Conservation (phyloP, 2,329 filamentous ascomycete genomes). For the Parastagonospora avenae region DNA sequence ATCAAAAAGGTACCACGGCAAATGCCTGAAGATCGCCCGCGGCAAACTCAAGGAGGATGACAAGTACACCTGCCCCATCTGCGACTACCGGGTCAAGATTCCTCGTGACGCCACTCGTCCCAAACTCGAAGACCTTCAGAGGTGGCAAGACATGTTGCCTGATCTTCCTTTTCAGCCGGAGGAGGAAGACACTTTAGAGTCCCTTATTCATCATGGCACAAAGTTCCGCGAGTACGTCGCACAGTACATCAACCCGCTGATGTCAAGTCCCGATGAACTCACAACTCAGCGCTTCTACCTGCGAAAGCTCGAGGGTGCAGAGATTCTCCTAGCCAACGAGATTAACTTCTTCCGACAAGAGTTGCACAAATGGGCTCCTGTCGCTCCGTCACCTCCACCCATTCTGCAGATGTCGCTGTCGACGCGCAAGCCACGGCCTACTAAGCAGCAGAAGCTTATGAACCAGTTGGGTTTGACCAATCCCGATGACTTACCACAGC, state of each 20-base stretch:
- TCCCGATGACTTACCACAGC: conserved; percentile 85
- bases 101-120: conserved; percentile 94
- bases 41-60: conserved; percentile 99
- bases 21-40: conserved; percentile 95
- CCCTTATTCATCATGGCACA: conserved; percentile 83
- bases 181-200: conserved; percentile 84
- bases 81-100: conserved; percentile 96
- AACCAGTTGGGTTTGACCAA: conserved; percentile 86
- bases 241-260: conserved; percentile 78
- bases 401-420: conserved; percentile 86
- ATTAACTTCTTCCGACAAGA: conserved; percentile 99
- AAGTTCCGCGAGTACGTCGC: conserved; percentile 83
- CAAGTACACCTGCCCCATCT: conserved; percentile 97
- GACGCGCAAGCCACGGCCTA: conserved; percentile 92
- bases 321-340: conserved; percentile 87
- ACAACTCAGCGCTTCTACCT: conserved; percentile 93
- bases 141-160: conserved; percentile 83
- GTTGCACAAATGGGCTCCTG: conserved; percentile 91
- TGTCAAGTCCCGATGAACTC: conserved; percentile 82
- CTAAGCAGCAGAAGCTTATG: conserved; percentile 95
- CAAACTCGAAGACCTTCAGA: conserved; percentile 86
- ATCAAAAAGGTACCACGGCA: conserved; percentile 84
- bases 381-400: conserved; percentile 83
- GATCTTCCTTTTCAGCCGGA: conserved; percentile 91
- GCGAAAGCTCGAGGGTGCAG: conserved; percentile 94